A percentile compares a stretch with the other conserved stretches of the same genome.
phyloP scores from a whole-genome alignment of 2,329 filamentous ascomycete genomes.

The Colletotrichum sp. region DNA sequence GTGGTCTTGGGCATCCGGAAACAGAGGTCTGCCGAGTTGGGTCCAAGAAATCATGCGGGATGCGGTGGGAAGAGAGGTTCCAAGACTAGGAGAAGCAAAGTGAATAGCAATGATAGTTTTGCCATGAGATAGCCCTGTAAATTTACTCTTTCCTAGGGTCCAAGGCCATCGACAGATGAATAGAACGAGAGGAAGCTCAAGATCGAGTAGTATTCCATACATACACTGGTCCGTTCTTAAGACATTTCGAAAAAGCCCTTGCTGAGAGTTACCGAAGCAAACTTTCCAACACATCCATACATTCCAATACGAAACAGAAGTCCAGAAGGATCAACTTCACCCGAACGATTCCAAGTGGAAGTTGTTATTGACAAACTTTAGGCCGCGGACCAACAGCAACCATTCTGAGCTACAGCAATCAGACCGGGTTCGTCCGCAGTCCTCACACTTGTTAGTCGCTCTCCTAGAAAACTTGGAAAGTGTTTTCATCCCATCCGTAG shows the following conservation, averaged over 20 bases:
- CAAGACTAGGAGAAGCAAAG: not conserved
- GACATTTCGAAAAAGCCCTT: not conserved
- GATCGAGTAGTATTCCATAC: not conserved
- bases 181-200: not conserved
- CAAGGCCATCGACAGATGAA: not conserved
- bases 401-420: not conserved
- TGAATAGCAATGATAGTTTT: not conserved
- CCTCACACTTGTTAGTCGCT: not conserved
- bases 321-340: not conserved
- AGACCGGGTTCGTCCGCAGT: not conserved
- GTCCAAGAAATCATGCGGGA: constrained; percentile 37
- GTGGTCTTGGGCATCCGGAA: constrained; percentile 26
- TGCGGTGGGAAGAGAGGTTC: constrained; percentile 17
- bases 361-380: not conserved
- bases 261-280: not conserved
- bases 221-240: not conserved
- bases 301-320: not conserved
- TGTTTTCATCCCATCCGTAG: not conserved
- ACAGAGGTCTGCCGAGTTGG: constrained; percentile 49
- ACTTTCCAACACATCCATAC: not conserved
- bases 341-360: not conserved
- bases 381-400: not conserved
- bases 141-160: not conserved
- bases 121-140: not conserved
- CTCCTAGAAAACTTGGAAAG: not conserved